phyloP scores from a whole-genome alignment of 805 yeast species.

The Teunomyces lycoperdinae region DNA sequence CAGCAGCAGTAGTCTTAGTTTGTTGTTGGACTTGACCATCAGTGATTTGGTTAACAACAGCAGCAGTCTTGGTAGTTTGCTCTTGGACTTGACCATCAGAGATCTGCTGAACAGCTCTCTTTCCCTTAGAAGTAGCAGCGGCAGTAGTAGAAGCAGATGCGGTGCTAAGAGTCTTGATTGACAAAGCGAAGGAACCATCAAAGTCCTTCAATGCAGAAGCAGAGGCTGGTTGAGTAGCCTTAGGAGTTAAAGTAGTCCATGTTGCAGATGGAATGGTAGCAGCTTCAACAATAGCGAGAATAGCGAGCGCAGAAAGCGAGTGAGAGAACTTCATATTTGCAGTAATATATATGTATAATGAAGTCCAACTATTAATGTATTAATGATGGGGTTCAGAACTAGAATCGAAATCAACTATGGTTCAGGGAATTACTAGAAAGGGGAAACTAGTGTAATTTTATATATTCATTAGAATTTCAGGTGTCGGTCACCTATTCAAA shows the following conservation, averaged over 20 bases:
- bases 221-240: conserved; percentile 18
- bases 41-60: conserved; percentile 23
- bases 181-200: conserved; percentile 32
- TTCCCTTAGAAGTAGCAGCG: conserved; percentile 11
- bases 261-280: conserved; percentile 26
- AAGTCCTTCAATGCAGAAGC: conserved; percentile 24
- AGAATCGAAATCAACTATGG: not conserved
- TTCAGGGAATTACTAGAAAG: not conserved
- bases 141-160: conserved; percentile 36
- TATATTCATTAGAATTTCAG: not conserved
- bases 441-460: conserved; percentile 1
- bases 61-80: conserved; percentile 24
- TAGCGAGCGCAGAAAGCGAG: conserved; percentile 27
- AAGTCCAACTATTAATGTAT: not conserved
- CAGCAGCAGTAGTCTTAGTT: conserved; percentile 15
- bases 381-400: not conserved
- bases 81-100: conserved; percentile 62
- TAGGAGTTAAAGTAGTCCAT: conserved; percentile 32
- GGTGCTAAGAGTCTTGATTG: conserved; percentile 31
- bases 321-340: conserved; percentile 19
- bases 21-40: conserved; percentile 37
- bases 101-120: conserved; percentile 17
- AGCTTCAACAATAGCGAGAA: conserved; percentile 15
- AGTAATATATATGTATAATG: not conserved
- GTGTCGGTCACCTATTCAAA: conserved; percentile 1